These are phyloP conservation scores for Venturiaceae sp. DNA, from an alignment of 2,329 filamentous ascomycete species.

Conservation along the genomic window DNA sequence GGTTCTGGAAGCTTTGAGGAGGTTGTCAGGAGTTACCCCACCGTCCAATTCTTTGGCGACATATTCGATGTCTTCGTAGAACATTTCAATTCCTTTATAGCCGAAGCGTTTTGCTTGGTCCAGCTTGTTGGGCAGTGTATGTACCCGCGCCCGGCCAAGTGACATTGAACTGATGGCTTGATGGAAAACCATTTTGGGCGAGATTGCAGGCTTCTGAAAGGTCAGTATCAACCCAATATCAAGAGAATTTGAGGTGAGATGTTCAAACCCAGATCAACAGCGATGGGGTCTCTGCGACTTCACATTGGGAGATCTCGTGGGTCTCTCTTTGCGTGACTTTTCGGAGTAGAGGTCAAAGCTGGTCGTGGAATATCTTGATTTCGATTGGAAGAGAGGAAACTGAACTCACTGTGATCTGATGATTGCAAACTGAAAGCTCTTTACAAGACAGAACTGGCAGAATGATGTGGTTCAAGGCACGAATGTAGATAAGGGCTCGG, in stretches of 20 bases:
- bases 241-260: no score
- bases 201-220: not conserved
- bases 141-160: constrained; percentile 62
- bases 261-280: no score
- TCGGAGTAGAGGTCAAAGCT: no score
- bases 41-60: constrained; percentile 41
- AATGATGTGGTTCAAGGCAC: no score
- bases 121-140: constrained; percentile 58
- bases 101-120: constrained; percentile 55
- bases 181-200: constrained; percentile 37
- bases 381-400: not conserved
- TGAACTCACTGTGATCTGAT: not conserved
- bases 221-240: no score
- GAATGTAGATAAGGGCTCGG: not conserved
- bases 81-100: constrained; percentile 63
- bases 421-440: no score
- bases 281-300: no score
- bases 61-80: constrained; percentile 65
- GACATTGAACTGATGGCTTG: constrained; percentile 70
- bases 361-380: no score
- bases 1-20: constrained; percentile 48
- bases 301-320: no score
- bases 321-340: no score
- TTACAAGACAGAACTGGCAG: no score
- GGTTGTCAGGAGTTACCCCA: constrained; percentile 31